Conservation (phyloP, 768 basidiomycete genomes). For the Mycena haematopus region DNA sequence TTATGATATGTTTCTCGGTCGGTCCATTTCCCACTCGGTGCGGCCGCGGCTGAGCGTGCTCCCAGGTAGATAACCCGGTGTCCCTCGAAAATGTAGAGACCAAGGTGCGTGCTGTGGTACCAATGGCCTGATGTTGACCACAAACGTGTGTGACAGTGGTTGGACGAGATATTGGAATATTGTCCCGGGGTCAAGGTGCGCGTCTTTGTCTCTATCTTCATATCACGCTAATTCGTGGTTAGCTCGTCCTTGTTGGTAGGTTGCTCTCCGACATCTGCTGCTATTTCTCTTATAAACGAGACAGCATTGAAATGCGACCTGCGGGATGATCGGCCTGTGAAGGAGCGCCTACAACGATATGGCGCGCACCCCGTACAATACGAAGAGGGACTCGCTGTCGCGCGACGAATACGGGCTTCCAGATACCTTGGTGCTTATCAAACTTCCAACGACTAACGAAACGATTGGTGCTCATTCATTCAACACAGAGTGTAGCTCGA, state of each 20-base stretch:
- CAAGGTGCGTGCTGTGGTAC: constrained; percentile 58
- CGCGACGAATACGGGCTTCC: constrained; percentile 88
- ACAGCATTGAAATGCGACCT: constrained; percentile 95
- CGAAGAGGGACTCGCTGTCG: constrained; percentile 89
- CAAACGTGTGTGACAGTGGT: constrained; percentile 64
- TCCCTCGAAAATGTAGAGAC: constrained; percentile 96
- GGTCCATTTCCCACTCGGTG: constrained; percentile 32
- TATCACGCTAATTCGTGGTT: constrained; percentile 21
- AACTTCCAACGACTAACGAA: neutral
- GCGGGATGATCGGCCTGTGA: constrained; percentile 78
- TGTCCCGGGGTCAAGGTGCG: constrained; percentile 94
- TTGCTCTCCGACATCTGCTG: constrained; percentile 25
- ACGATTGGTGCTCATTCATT: neutral
- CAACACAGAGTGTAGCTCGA: constrained; percentile 89
- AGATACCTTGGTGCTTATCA: constrained; percentile 75
- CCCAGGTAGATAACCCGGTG: constrained; percentile 89
- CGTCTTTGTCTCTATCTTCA: constrained; percentile 7
- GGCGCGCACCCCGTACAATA: constrained; percentile 82
- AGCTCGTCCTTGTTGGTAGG: constrained; percentile 92
- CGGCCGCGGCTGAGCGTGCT: constrained; percentile 20
- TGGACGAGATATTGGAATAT: constrained; percentile 90
- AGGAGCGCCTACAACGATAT: constrained; percentile 75
- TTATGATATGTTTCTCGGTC: constrained; percentile 96
- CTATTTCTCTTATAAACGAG: constrained; percentile 23
- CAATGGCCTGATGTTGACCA: neutral